Evolutionary conservation across 1,139 yeast species (phyloP).

Genomic region (Fermentozyma sake): DNA sequence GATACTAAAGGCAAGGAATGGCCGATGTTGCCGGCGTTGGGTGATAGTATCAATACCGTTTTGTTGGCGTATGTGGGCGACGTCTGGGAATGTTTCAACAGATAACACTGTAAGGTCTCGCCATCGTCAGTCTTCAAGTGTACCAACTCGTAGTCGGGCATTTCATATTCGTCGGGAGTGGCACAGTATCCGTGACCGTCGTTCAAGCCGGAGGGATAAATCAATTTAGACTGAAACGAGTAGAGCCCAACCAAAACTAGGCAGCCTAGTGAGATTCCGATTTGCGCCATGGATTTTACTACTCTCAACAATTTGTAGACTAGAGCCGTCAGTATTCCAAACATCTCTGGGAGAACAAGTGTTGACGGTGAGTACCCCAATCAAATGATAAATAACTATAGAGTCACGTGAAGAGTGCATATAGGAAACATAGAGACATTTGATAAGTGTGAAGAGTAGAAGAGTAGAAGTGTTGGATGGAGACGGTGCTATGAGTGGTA

Average conservation of each 20-base stretch:
- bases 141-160: constrained; percentile 62
- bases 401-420: too few species aligned
- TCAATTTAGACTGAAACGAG: constrained; percentile 60
- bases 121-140: constrained; percentile 67
- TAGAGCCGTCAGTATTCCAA: constrained; percentile 2
- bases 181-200: constrained; percentile 74
- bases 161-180: constrained; percentile 67
- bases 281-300: constrained; percentile 11
- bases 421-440: too few species aligned
- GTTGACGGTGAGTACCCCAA: too few species aligned
- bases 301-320: constrained; percentile 7
- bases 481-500: too few species aligned
- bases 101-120: constrained; percentile 39
- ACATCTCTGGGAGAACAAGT: too few species aligned
- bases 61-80: constrained; percentile 46
- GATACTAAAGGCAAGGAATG: constrained; percentile 82
- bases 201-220: constrained; percentile 80
- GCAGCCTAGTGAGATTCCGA: constrained; percentile 34
- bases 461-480: too few species aligned
- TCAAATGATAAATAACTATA: too few species aligned
- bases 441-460: neutral
- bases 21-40: constrained; percentile 97
- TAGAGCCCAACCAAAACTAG: constrained; percentile 55
- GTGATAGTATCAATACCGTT: constrained; percentile 76
- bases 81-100: constrained; percentile 44